A percentile compares a stretch with the other conserved stretches of the same genome.
These are phyloP conservation scores for Boletales sp. DNA, from an alignment of 768 basidiomycete species.

Conservation along the genomic window DNA sequence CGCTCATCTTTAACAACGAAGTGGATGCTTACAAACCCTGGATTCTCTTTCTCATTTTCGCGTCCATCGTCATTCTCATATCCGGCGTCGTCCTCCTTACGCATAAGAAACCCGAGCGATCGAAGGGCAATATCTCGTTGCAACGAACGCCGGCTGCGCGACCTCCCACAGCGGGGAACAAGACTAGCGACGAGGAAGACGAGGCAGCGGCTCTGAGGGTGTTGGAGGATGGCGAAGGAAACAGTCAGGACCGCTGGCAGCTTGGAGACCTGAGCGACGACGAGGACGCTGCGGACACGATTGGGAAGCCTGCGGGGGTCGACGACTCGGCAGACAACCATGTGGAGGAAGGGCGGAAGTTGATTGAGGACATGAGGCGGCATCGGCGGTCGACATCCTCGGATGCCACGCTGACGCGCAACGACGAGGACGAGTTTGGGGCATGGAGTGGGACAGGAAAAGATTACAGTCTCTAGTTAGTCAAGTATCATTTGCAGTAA, in stretches of 20 bases:
- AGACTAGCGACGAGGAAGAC: slow-evolving; percentile 17
- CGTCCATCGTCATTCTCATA: slow-evolving; percentile 83
- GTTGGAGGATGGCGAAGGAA: slow-evolving; percentile 37
- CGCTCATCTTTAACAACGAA: slow-evolving; percentile 78
- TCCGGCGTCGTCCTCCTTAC: slow-evolving; percentile 91
- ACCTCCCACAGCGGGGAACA: slow-evolving; percentile 17
- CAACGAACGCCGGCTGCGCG: slow-evolving; percentile 23
- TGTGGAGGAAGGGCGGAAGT: slow-evolving; percentile 37
- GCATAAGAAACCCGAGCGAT: slow-evolving; percentile 79
- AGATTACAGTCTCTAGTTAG: slow-evolving; percentile 2
- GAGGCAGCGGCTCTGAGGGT: slow-evolving; percentile 37
- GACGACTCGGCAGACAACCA: slow-evolving; percentile 8
- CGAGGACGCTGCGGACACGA: slow-evolving; percentile 48
- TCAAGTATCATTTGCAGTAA: neutral
- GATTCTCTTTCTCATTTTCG: slow-evolving; percentile 84
- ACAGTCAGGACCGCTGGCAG: slow-evolving; percentile 51
- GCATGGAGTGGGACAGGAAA: slow-evolving; percentile 26
- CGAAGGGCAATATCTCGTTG: slow-evolving; percentile 26
- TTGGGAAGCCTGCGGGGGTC: slow-evolving; percentile 23
- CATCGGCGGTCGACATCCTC: slow-evolving; percentile 35
- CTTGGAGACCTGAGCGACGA: slow-evolving; percentile 72
- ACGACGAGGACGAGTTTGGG: slow-evolving; percentile 30
- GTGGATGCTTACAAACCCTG: slow-evolving; percentile 83
- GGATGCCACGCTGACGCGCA: slow-evolving; percentile 32
- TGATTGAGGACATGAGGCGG: slow-evolving; percentile 37